Evolutionary conservation across 768 basidiomycete species (phyloP).

Genomic region (Inosperma sp.): DNA sequence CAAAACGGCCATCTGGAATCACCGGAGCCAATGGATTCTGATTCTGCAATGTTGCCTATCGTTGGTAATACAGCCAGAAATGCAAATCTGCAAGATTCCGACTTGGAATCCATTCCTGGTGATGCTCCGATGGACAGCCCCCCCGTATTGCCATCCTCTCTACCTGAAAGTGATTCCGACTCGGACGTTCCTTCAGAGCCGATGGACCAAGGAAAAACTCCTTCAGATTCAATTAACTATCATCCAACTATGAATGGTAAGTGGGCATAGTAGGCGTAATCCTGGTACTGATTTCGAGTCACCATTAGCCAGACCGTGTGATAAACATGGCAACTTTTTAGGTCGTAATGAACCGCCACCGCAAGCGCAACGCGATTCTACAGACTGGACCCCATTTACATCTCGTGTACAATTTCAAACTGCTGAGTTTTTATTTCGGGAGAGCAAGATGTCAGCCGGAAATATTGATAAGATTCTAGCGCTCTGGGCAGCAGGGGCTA

Average conservation of each 20-base stretch:
- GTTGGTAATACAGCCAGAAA: too few species aligned
- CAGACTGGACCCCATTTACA: slow-evolving; percentile 16
- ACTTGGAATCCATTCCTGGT: too few species aligned
- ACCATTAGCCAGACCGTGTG: slow-evolving; percentile 6
- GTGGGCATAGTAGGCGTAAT: too few species aligned
- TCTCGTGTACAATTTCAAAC: slow-evolving; percentile 11
- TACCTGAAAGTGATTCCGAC: too few species aligned
- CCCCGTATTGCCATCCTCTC: too few species aligned
- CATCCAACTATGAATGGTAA: neutral
- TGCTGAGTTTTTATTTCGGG: slow-evolving; percentile 17
- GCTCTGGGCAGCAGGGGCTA: slow-evolving; percentile 16
- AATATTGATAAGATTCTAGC: slow-evolving; percentile 25
- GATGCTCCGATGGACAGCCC: too few species aligned
- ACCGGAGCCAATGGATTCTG: too few species aligned
- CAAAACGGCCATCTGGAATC: too few species aligned
- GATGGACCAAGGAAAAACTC: too few species aligned
- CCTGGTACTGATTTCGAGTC: too few species aligned
- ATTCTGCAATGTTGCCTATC: too few species aligned
- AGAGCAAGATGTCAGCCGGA: slow-evolving; percentile 14
- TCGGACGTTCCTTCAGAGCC: neutral
- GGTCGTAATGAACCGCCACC: neutral
- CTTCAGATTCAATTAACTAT: neutral
- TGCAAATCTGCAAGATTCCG: too few species aligned
- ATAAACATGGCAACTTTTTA: slow-evolving; percentile 1
- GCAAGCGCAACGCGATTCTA: neutral